A percentile compares a stretch with the other conserved stretches of the same genome.
Evolutionary conservation across 352 stramenopile genomes (phyloP).

Genomic region (Globisporangium solare): DNA sequence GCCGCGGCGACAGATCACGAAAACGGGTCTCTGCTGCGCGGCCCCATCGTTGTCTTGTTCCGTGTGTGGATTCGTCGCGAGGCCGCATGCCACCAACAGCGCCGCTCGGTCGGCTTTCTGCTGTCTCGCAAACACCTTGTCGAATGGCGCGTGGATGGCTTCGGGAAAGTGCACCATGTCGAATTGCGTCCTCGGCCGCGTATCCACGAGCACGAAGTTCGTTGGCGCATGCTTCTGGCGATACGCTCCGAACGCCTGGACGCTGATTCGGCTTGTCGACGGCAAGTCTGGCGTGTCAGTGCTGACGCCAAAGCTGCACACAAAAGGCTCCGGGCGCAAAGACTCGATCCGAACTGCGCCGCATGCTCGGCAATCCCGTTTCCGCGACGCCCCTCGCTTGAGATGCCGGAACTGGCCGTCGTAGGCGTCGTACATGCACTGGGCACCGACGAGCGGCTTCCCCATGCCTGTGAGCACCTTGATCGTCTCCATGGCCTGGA

Average conservation of each 20-base stretch:
- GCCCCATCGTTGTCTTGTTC: not conserved
- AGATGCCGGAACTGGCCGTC: constrained; percentile 64
- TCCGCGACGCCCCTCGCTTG: constrained; percentile 38
- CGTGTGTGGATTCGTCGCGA: too few species aligned
- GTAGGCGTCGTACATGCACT: constrained; percentile 80
- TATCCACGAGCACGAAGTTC: constrained; percentile 59
- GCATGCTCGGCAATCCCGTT: constrained; percentile 34
- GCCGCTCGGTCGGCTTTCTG: constrained; percentile 16
- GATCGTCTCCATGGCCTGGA: constrained; percentile 92
- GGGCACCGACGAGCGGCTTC: constrained; percentile 44
- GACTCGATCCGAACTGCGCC: constrained; percentile 1
- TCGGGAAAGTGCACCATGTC: constrained; percentile 75
- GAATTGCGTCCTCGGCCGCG: constrained; percentile 49
- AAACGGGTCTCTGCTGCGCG: not conserved
- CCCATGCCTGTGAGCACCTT: constrained; percentile 86
- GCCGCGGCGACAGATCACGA: constrained; percentile 80
- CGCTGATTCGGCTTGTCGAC: constrained; percentile 27
- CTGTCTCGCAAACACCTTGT: constrained; percentile 29
- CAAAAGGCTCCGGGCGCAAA: not conserved
- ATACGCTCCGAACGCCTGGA: constrained; percentile 31
- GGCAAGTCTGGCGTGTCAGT: constrained; percentile 7
- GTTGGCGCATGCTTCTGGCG: constrained; percentile 11
- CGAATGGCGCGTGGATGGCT: constrained; percentile 59
- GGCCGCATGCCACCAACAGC: not conserved
- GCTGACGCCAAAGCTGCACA: not conserved